These are phyloP conservation scores for Sporisorium reilianum DNA, from an alignment of 1,284 basidiomycete genomes.

Conservation along the genomic window DNA sequence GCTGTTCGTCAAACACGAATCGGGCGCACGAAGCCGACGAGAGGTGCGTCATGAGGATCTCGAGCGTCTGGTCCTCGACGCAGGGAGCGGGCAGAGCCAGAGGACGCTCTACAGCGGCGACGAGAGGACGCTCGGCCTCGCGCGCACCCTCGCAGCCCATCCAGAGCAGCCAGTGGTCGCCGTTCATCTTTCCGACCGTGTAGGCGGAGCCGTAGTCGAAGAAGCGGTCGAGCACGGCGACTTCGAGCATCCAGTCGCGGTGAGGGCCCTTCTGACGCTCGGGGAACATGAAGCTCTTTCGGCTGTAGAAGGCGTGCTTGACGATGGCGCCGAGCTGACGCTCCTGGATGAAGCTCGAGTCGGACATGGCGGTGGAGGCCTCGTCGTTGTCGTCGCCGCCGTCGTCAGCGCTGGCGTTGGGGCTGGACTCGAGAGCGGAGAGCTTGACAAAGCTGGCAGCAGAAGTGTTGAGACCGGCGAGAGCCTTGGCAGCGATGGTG, in stretches of 20 bases:
- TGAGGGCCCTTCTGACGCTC: conserved; percentile 95
- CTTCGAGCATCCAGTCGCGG: conserved; percentile 92
- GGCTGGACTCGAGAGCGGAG: conserved; percentile 18
- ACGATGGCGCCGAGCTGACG: conserved; percentile 59
- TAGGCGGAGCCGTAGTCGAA: conserved; percentile 88
- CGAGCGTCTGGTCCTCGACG: conserved; percentile 86
- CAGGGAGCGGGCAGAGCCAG: conserved; percentile 47
- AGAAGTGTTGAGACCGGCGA: conserved; percentile 66
- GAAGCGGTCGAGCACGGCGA: conserved; percentile 87
- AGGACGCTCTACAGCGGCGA: conserved; percentile 48
- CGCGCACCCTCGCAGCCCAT: conserved; percentile 61
- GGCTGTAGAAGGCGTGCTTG: conserved; percentile 82
- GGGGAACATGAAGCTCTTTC: conserved; percentile 99
- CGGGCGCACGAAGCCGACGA: conserved; percentile 79
- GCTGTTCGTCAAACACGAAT: conserved; percentile 77
- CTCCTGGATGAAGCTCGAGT: conserved; percentile 38
- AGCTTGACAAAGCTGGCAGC: conserved; percentile 39
- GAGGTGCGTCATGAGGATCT: conserved; percentile 98
- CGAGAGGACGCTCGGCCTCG: conserved; percentile 61
- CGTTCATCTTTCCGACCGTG: conserved; percentile 97
- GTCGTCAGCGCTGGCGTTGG: not conserved
- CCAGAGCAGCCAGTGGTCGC: conserved; percentile 98
- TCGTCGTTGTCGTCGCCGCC: conserved; percentile 20
- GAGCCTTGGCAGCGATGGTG: conserved; percentile 83
- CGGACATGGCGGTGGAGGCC: conserved; percentile 34